A percentile compares a stretch with the other conserved stretches of the same genome.
phyloP scores from a whole-genome alignment of 495 filamentous ascomycete species.

The Neohortaea acidophila region DNA sequence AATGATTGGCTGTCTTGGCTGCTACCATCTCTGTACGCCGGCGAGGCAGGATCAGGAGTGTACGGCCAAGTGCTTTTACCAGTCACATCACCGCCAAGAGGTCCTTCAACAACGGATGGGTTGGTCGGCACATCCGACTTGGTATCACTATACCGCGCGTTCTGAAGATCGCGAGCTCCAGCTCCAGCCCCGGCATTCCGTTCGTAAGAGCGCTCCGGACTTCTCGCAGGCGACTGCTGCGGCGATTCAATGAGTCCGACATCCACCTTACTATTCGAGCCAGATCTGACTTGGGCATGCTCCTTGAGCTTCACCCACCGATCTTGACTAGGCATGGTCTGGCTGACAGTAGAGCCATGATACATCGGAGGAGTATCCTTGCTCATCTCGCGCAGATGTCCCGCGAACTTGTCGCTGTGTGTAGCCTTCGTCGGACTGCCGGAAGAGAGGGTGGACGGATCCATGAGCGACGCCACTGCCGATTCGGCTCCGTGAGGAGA shows the following conservation, averaged over 20 bases:
- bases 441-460: conserved; percentile 53
- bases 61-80: conserved; percentile 17
- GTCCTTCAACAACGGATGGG: conserved; percentile 59
- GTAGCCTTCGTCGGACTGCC: conserved; percentile 5
- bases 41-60: conserved; percentile 5
- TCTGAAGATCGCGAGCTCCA: too few species aligned
- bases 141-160: conserved; percentile 43
- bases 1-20: conserved; percentile 1
- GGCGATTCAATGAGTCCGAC: conserved; percentile 2
- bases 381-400: conserved; percentile 12
- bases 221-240: conserved; percentile 16
- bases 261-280: conserved; percentile 2
- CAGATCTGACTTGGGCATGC: conserved; percentile 14
- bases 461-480: conserved; percentile 63
- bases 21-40: conserved; percentile 2
- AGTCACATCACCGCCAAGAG: conserved; percentile 37
- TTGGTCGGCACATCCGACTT: conserved; percentile 64
- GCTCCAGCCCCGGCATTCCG: too few species aligned
- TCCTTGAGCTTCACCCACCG: conserved; percentile 18
- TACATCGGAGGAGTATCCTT: conserved; percentile 16
- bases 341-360: conserved; percentile 16
- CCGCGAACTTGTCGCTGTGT: conserved; percentile 9
- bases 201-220: conserved; percentile 14
- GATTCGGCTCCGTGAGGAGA: conserved; percentile 63
- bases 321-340: conserved; percentile 19